Base-by-base conservation (phyloP, 208 protist species). In the Borovskyia barvae region DNA sequence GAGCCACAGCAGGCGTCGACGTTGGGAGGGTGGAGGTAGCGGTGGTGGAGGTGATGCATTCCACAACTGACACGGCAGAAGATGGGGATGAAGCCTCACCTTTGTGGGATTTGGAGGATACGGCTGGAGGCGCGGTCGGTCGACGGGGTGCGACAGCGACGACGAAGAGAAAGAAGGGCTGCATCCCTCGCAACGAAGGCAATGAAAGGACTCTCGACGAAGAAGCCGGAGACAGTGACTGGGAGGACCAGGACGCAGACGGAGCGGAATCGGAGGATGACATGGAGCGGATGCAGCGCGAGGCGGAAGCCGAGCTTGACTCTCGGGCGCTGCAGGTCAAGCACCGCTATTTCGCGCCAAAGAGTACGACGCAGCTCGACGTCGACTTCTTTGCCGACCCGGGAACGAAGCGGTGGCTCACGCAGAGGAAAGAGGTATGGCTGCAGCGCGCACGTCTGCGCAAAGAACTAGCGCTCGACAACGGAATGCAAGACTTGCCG, bases 361-460 rank as follows among this genome's bases (percentile, higher is more conserved):
- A 80, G 29, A 92, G 62, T 59, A 81, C 49, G 9, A 63, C 53
- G 22, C n/a, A 49, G n/a, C 47, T 96, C 9, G 87, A 93, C 51
- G 62, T 64, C 5, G 69, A 49, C n/a, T 96, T 96, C 58, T 93
- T 96, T 52, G 53, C 57, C 9, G 48, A 48, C 28, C 24, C 33
- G n/a, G 77, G 72, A 24, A 46, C 78, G n/a, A 29, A 32, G 26
- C 42, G 32, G 36, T 94, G 85, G 85, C 77, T 94, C 17, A 15
- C 25, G 40, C 56, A 72, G 26, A 77, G 86, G 48, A 73, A 71
- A 45, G 39, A 85, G 15, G 30, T 65, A 12, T 96, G 90, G 87
- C 53, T 79, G 28, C 87, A 92, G 47, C 81, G 87, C 14, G 82
- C 90, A 5, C 62, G 77, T 19, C 69, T 96, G 39, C 84, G 90